Conservation (phyloP, 1,284 basidiomycete species). For the Leccinum pachyderme region DNA sequence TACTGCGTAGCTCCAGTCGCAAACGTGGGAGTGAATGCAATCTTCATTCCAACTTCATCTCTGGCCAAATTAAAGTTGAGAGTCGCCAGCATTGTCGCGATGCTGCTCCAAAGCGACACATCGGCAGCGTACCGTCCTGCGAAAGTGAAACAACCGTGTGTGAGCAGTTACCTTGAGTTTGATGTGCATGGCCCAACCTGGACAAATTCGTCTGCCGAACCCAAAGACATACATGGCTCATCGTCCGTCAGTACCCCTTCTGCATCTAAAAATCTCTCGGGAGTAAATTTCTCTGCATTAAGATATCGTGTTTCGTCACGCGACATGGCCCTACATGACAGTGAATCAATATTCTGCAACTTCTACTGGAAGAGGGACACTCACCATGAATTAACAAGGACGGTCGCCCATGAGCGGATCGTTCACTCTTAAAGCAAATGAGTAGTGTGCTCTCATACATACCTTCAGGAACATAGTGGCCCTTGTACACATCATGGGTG, state of each 20-base stretch:
- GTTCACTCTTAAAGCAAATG: neutral
- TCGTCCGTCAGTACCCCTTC: conserved; percentile 15
- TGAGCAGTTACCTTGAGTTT: too few relatives aligned
- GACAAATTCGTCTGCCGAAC: conserved; percentile 20
- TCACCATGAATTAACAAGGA: conserved; percentile 20
- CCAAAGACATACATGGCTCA: conserved; percentile 16
- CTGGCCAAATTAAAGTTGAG: conserved; percentile 14
- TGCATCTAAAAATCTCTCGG: conserved; percentile 20
- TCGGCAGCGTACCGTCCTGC: conserved; percentile 19
- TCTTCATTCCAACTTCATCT: conserved; percentile 15
- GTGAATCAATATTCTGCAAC: neutral
- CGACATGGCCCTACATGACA: conserved; percentile 15
- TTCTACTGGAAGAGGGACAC: neutral
- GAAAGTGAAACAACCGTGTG: neutral
- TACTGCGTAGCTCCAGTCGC: conserved; percentile 10
- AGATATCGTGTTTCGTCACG: conserved; percentile 17
- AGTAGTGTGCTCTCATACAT: neutral
- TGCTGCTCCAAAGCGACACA: conserved; percentile 19
- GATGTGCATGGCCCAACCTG: conserved; percentile 7
- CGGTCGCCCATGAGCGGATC: conserved; percentile 3
- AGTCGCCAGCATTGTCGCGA: conserved; percentile 20
- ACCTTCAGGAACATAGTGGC: conserved; percentile 27
- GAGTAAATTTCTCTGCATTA: conserved; percentile 16
- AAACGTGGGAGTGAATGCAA: conserved; percentile 9
- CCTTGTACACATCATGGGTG: conserved; percentile 15